Base-by-base conservation (phyloP, 345 rosid species). In the Boechera retrofracta region DNA sequence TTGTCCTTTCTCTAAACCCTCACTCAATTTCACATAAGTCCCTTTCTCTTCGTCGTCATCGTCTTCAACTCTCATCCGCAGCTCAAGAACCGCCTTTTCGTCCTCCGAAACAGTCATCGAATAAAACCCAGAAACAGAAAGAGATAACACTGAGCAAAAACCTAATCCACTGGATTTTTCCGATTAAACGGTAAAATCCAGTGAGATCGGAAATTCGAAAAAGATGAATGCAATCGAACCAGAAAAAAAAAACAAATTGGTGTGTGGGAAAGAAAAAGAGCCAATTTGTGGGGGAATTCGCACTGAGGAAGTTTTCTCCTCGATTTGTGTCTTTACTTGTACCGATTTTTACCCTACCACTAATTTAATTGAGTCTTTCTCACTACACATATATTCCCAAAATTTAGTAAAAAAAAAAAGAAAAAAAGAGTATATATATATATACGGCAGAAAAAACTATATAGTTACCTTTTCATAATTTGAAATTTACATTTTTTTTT, bases 81-180 rank as follows among this genome's bases (percentile, higher is more conserved):
- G 79, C 83, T 83, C 89, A 2, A 86, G 89, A 58, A 83, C 85
- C 71, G 84, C 79, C 62, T 73, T 85, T 33, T 79, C 78, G 21
- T 79, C 73, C 16, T 81, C 90, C 26, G 64, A 32, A 53, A 62
- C 86, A 72, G 90, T 88, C 52, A 89, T 94, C 32, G 79, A 74
- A 44, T 41, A 18, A 29, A 71, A 77, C 64, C n/a, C 39, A 53
- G 47, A 59, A 15, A 68, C 53, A 6, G 51, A 41, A 41, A 41
- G 44, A 41, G 44, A 41, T 10, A 3, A 41, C 44, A 65, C 63
- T 12, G 6, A 42, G 18, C 28, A 38, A 74, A 54, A 31, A 53
- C 38, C 72, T 52, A 62, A 70, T 44, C 64, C 60, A 26, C 18
- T 67, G 45, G 73, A 45, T 71, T 77, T 31, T 31, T n/a, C 77